Conservation (phyloP, 805 yeast genomes). For the Spathaspora girioi region DNA sequence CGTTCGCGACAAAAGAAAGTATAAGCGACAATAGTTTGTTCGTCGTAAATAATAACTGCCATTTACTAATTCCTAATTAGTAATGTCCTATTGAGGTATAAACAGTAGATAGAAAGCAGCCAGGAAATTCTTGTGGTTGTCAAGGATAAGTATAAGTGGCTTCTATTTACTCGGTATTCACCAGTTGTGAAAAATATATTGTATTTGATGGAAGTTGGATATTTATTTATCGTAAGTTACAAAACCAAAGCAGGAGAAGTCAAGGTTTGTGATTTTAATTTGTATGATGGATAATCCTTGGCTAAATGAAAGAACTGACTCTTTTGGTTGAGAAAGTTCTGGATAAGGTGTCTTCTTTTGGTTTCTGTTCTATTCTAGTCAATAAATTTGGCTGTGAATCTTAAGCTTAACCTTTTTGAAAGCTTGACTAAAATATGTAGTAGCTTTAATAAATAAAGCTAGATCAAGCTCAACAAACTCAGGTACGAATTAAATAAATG, state of each 20-base stretch:
- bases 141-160: too few species aligned
- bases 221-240: too few species aligned
- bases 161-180: not conserved
- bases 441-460: not conserved
- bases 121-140: not conserved
- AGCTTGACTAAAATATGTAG: too few species aligned
- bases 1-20: not conserved
- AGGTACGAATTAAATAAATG: too few species aligned
- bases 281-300: not conserved
- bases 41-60: not conserved
- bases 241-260: not conserved
- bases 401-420: too few species aligned
- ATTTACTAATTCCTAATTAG: not conserved
- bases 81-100: not conserved
- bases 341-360: not conserved
- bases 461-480: not conserved
- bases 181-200: too few species aligned
- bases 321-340: not conserved
- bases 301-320: not conserved
- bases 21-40: not conserved
- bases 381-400: not conserved
- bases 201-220: not conserved
- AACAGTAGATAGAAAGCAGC: not conserved
- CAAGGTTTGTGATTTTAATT: not conserved
- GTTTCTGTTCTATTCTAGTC: not conserved